Evolutionary conservation across 495 filamentous ascomycete species (phyloP).

Genomic region (Penicillium herquei): DNA sequence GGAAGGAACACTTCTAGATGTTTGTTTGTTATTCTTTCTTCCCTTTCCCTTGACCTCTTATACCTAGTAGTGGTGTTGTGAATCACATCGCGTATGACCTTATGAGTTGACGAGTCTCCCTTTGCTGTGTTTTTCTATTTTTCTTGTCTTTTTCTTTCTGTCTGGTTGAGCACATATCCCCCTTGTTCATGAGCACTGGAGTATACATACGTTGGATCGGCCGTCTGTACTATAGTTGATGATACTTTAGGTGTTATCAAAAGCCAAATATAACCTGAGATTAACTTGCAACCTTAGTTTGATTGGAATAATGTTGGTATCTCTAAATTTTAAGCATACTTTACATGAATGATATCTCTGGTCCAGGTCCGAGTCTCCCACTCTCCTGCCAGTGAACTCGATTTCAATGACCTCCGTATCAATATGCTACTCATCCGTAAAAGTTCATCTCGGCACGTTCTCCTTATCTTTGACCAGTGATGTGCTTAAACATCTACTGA

Average conservation of each 20-base stretch:
- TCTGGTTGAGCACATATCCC: not conserved
- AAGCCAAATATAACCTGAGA: not conserved
- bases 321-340: not conserved
- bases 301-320: not conserved
- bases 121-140: not conserved
- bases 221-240: constrained; percentile 20
- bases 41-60: not conserved
- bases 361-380: no score
- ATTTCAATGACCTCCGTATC: no score
- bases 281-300: not conserved
- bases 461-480: not conserved
- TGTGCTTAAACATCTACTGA: not conserved
- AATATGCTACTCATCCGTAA: no score
- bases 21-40: constrained; percentile 2
- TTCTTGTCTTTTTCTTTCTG: not conserved
- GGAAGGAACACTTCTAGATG: constrained; percentile 85
- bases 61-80: not conserved
- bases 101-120: constrained; percentile 23
- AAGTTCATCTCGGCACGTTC: no score
- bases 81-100: constrained; percentile 16
- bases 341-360: not conserved
- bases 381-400: no score
- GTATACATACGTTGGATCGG: constrained; percentile 7
- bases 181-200: not conserved
- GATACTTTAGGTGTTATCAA: not conserved